Evolutionary conservation across 352 stramenopile genomes (phyloP), one percentile per base, ranked within the genome.

Genomic region (Globisporangium parvum): DNA sequence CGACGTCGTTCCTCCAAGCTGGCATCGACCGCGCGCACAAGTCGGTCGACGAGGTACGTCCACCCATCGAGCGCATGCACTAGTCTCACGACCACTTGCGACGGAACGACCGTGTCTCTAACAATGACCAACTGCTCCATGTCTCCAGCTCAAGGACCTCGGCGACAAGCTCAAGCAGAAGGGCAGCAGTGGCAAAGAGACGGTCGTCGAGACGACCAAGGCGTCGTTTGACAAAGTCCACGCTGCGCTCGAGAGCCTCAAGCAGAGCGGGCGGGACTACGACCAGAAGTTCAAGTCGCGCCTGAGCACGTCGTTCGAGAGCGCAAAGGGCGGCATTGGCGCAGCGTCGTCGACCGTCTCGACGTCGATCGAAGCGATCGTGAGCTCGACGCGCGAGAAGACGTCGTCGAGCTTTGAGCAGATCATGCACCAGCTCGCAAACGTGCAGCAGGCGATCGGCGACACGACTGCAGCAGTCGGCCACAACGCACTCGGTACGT

Each of bases 351-450:
- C 60, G 48, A 74, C 69, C 26, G 71, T 85, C 47, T 83, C 71
- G 39, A 82, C 59, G n/a, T 88, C 78, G 40, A 83, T 88, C 51
- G 78, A 88, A 60, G 57, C 77, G 53, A 80, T 88, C 59, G 75
- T 88, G 49, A 71, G 70, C 39, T 71, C 73, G 35, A 84, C 78
- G 23, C 75, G 72, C 51, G 63, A 71, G 39, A 67, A 65, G 47
- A 84, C 74, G 39, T 76, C 61, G 50, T 82, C 72, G n/a, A 77
- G 68, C 57, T 85, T 87, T 23, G 72, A 87, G 50, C 70, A 81
- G 54, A 69, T 87, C 35, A 77, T 77, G 51, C 63, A 80, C 11
- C 75, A 73, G 49, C 62, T 89, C 3, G 73, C 68, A 45, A 83
- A 69, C 15, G 66, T 79, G n/a, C 69, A 75, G 54, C 67, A 44